Evolutionary conservation across 1,284 basidiomycete genomes (phyloP), one percentile per base, ranked within the genome.

Genomic region (Schizophyllum commune): DNA sequence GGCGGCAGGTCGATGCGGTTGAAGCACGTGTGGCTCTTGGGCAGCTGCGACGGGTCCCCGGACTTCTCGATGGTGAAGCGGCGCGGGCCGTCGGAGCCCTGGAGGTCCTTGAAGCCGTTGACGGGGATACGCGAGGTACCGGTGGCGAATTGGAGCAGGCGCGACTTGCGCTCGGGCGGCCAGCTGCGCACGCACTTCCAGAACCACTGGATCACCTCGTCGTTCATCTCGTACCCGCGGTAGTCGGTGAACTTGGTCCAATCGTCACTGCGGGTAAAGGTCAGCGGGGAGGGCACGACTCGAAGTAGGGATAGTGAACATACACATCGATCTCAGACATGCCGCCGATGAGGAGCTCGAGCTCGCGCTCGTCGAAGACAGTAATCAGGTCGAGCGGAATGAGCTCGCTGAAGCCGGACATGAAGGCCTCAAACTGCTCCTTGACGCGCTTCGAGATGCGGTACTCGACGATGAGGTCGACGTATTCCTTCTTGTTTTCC

Each of bases 171-270:
- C 79, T 96, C 94, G 0, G 94, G 86, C 1, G 94, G 94, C 94
- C 94, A 97, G 63, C 86, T 84, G 64, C 90, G 86, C 53, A 97
- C 90, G 68, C 91, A 93, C 77, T 96, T 91, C 94, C 94, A 97
- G 86, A 97, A 97, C 94, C 94, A 97, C 71, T 96, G 91, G 64
- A 97, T 94, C 56, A 97, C 94, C 68, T 92, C 88, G 69, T 94
- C 92, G 62, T 83, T 85, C 72, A 85, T 81, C 71, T 86, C 85
- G 67, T 89, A 88, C 19, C 83, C 86, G 65, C 86, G 82, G 71
- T 88, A 90, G 68, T 89, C 88, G 19, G 87, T 89, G 70, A 86
- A 88, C 71, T 89, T 89, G 60, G 83, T 85, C 87, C 86, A 89
- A 68, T 89, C 87, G 65, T 89, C 88, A 60, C 85, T 88, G 58